phyloP scores from a whole-genome alignment of 2,329 filamentous ascomycete genomes.

The Emmonsiellopsis sp. region DNA sequence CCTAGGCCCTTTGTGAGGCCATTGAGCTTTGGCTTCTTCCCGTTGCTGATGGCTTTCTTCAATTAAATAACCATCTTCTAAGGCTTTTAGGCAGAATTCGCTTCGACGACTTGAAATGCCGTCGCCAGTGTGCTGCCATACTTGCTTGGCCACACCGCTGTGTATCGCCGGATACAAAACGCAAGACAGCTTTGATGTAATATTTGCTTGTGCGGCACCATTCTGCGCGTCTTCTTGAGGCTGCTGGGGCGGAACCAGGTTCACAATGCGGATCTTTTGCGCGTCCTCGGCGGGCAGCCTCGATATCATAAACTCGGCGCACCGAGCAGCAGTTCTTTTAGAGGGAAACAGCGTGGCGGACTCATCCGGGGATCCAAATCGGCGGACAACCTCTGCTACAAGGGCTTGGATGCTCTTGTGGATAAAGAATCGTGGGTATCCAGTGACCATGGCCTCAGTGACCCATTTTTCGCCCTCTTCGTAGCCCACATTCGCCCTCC shows the following conservation, averaged over 20 bases:
- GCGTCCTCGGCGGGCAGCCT: constrained; percentile 22
- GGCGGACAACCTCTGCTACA: constrained; percentile 55
- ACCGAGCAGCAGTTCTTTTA: constrained; percentile 57
- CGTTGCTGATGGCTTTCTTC: constrained; percentile 29
- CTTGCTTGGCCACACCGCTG: constrained; percentile 73
- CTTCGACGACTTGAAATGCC: constrained; percentile 84
- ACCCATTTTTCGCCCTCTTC: constrained; percentile 89
- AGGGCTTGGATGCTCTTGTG: constrained; percentile 73
- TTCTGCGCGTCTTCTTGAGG: constrained; percentile 36
- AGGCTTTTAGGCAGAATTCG: constrained; percentile 73
- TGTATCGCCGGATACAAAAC: constrained; percentile 61
- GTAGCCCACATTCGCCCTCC: constrained; percentile 82
- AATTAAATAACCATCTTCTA: constrained; percentile 59
- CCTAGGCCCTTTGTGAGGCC: constrained; percentile 57
- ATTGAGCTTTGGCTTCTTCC: constrained; percentile 12
- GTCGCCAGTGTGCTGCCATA: constrained; percentile 95
- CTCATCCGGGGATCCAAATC: constrained; percentile 47
- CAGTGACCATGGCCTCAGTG: constrained; percentile 72
- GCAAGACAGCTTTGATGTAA: constrained; percentile 55
- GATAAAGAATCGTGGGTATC: constrained; percentile 92
- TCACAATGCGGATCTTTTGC: constrained; percentile 45
- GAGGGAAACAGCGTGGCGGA: constrained; percentile 76
- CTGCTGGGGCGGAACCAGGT: constrained; percentile 44
- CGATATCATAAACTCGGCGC: constrained; percentile 59
- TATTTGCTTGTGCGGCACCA: constrained; percentile 31